Evolutionary conservation across 2,329 filamentous ascomycete species (phyloP), one percentile per base, ranked within the genome.

Genomic region (Claviceps maximensis): DNA sequence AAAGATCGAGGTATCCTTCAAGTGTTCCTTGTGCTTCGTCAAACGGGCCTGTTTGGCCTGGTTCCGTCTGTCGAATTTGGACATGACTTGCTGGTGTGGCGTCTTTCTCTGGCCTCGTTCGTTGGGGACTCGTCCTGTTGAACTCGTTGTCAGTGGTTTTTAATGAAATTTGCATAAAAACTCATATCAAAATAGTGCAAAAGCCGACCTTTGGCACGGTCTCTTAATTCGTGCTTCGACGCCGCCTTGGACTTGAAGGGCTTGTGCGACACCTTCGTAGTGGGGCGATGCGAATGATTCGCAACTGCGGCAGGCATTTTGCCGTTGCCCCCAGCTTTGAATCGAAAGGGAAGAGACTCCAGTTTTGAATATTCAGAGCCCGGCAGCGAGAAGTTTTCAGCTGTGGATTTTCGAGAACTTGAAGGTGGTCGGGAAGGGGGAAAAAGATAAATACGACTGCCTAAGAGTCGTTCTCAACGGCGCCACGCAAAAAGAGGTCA

Each of bases 1-100:
- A 63, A 98, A 98, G 23, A 98, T 75, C 40, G 82, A 87, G 0
- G 80, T 83, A 51, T 89, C 85, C 60, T 86, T 85, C 48, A 86
- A 77, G 64, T 93, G 86, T 61, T 93, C 89, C 64, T 83, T 83
- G 64, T 89, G 83, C 70, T 97, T 96, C 60, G 83, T 76, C 57
- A 86, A 74, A 62, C 91, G 87, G 68, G 85, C 83, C 74, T 98
- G 93, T 69, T 91, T 91, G 61, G 89, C 87, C 74, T 95, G 89
- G 69, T 98, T 97, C 62, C 89, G 84, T 55, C 93, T 86, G 70
- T 95, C 89, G 67, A 98, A 80, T 71, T 97, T 98, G 55, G 89
- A 95, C 87, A 96, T 91, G 71, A 96, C 82, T 72, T 95, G 89
- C 68, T 98, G 93, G 68, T 95, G 89, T 53, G 88, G 88, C 17